These are phyloP conservation scores for Ichthyophthirius multifiliis DNA, from an alignment of 169 alveolate genomes.

Conservation along the genomic window DNA sequence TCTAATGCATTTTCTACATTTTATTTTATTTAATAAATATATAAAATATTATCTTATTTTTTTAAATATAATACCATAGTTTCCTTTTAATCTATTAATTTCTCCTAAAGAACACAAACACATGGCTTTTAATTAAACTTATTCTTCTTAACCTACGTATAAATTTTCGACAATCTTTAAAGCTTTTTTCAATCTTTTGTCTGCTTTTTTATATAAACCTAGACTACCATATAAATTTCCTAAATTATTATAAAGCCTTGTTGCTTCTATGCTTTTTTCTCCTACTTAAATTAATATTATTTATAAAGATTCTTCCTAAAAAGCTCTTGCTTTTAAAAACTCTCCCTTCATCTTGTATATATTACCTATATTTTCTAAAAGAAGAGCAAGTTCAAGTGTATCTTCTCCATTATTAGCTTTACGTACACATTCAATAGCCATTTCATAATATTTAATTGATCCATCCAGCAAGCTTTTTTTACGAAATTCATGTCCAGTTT, in stretches of 20 bases:
- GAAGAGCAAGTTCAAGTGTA: slow-evolving; percentile 23
- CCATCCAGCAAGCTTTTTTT: slow-evolving; percentile 13
- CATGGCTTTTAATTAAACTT: slow-evolving; percentile 8
- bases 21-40: neutral
- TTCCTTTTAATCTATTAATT: slow-evolving; percentile 27
- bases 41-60: neutral
- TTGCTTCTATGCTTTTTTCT: slow-evolving; percentile 24
- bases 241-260: slow-evolving; percentile 17
- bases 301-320: slow-evolving; percentile 34
- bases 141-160: neutral
- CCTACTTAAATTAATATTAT: slow-evolving; percentile 19
- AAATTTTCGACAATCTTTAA: slow-evolving; percentile 23
- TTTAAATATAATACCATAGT: neutral
- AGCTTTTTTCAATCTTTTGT: slow-evolving; percentile 30
- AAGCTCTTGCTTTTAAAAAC: slow-evolving; percentile 21
- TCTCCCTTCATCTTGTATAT: slow-evolving; percentile 31
- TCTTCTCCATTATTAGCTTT: slow-evolving; percentile 42
- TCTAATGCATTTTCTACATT: neutral
- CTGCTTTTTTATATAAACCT: slow-evolving; percentile 37
- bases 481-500: slow-evolving; percentile 21
- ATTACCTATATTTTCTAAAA: slow-evolving; percentile 39
- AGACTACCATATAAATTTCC: slow-evolving; percentile 34
- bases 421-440: slow-evolving; percentile 29
- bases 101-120: slow-evolving; percentile 34
- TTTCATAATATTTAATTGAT: slow-evolving; percentile 32